Evolutionary conservation across 768 basidiomycete genomes (phyloP).

Genomic region (Trametes villosa): DNA sequence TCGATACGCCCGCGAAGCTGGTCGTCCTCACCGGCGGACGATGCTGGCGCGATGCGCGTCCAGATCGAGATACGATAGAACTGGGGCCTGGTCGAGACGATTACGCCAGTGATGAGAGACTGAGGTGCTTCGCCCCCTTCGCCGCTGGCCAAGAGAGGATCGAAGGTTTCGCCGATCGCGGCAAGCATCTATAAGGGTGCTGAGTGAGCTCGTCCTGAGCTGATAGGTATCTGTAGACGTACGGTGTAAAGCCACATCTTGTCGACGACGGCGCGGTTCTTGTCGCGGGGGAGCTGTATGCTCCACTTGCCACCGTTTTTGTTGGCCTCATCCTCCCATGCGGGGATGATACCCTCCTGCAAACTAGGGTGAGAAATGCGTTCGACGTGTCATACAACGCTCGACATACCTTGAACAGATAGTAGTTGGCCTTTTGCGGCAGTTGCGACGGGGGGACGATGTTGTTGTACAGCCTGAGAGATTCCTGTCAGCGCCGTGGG

Average conservation of each 20-base stretch:
- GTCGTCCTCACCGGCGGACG: slow-evolving; percentile 48
- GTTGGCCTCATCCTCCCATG: slow-evolving; percentile 98
- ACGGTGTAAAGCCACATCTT: slow-evolving; percentile 99
- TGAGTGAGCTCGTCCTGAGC: neutral
- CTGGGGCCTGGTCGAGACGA: slow-evolving; percentile 90
- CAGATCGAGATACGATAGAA: slow-evolving; percentile 98
- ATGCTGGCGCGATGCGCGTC: slow-evolving; percentile 82
- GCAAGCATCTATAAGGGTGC: slow-evolving; percentile 83
- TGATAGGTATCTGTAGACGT: slow-evolving; percentile 24
- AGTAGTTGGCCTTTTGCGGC: slow-evolving; percentile 98
- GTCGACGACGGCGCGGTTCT: slow-evolving; percentile 83
- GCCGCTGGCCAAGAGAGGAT: slow-evolving; percentile 69
- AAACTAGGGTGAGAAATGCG: neutral
- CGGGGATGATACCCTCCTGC: slow-evolving; percentile 94
- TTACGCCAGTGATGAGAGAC: slow-evolving; percentile 64
- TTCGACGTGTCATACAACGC: slow-evolving; percentile 5
- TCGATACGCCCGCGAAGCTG: slow-evolving; percentile 79
- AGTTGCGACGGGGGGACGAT: slow-evolving; percentile 94
- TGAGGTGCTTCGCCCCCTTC: slow-evolving; percentile 49
- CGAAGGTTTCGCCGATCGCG: slow-evolving; percentile 98
- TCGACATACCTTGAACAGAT: slow-evolving; percentile 91
- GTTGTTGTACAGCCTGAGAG: slow-evolving; percentile 86
- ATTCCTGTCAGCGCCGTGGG: slow-evolving; percentile 21
- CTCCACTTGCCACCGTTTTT: slow-evolving; percentile 99
- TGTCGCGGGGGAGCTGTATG: slow-evolving; percentile 95